Base-by-base conservation (phyloP, 208 protist genomes). In the Trypanosomatidae sp. region DNA sequence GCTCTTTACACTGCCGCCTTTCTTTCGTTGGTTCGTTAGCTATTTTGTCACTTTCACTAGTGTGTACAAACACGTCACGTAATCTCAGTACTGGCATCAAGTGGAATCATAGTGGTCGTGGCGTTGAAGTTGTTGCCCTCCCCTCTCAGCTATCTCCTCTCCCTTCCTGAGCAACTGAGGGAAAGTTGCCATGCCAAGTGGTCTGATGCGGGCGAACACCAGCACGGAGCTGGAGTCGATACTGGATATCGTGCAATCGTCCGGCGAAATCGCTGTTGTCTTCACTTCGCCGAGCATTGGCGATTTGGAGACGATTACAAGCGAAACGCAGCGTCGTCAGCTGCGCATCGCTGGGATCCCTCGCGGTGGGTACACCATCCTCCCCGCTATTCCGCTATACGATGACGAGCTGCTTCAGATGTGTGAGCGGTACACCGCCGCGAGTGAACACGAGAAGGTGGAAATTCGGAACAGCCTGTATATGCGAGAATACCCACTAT, bases 321-420 rank as follows among this genome's bases (percentile, higher is more conserved):
- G 83, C 15, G 81, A 93, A 55, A 82, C 86, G 43, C 87, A 77
- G 60, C 74, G 66, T 12, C 77, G 83, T n/a, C 80, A 83, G 49
- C 80, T 95, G 80, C 89, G 87, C 47, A 78, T 97, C 44, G 90
- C 87, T 1, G 88, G 80, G 17, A 73, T 93, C 60, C 93, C 93
- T 28, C 66, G 62, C 13, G 90, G 88, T 30, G 81, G 89, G 19
- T 79, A 94, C 43, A 95, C 87, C 17, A 77, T 95, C 41, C 73
- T 97, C 30, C 91, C 91, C 15, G 43, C 77, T 17, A 84, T 95
- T 73, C 89, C 93, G 17, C 8, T 95, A 44, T 70, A 62, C 62
- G 81, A 88, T 47, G 71, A 73, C 17, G 88, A 95, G 13, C 77
- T 95, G 36, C 74, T 83, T 56, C 56, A 81, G 13, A 73, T 93